These are phyloP conservation scores for Warburgia ugandensis DNA, from an alignment of 164 flowering plant species.

Conservation along the genomic window DNA sequence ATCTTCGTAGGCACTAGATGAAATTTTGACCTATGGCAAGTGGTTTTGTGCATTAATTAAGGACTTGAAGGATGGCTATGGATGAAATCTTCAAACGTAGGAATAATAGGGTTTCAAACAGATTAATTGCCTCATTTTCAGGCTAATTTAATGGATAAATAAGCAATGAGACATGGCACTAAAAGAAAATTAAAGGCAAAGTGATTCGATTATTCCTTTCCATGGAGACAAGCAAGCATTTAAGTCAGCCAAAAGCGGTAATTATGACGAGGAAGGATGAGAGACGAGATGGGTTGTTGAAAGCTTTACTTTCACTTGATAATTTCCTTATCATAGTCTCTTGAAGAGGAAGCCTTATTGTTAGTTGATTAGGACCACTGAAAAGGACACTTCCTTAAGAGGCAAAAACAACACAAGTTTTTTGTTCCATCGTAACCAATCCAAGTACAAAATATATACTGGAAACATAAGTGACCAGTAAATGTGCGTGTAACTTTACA, in stretches of 20 bases:
- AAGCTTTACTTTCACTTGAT: conserved; percentile 29
- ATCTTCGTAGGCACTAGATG: conserved; percentile 33
- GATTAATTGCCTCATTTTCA: conserved; percentile 14
- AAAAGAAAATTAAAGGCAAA: conserved; percentile 1
- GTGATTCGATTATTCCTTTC: conserved; percentile 8
- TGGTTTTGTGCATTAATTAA: conserved; percentile 25
- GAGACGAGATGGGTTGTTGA: conserved; percentile 21
- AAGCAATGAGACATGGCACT: conserved; percentile 18
- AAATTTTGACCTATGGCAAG: conserved; percentile 29
- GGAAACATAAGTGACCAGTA: no score
- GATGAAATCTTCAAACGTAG: conserved; percentile 22
- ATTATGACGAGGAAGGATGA: conserved; percentile 28
- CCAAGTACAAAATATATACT: no score
- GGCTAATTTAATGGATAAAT: conserved; percentile 31
- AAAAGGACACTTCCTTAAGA: background rate
- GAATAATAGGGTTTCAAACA: background rate
- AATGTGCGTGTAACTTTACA: no score
- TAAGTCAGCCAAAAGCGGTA: conserved; percentile 11
- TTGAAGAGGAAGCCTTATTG: conserved; percentile 48
- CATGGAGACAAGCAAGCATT: conserved; percentile 17
- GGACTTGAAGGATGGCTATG: conserved; percentile 2
- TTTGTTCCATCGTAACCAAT: no score
- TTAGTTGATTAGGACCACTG: conserved; percentile 33
- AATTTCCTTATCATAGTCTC: conserved; percentile 32
- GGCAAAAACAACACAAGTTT: no score